A percentile compares a stretch with the other conserved stretches of the same genome.
phyloP scores from a whole-genome alignment of 73 alveolate species.

The Paramecium sonneborni region DNA sequence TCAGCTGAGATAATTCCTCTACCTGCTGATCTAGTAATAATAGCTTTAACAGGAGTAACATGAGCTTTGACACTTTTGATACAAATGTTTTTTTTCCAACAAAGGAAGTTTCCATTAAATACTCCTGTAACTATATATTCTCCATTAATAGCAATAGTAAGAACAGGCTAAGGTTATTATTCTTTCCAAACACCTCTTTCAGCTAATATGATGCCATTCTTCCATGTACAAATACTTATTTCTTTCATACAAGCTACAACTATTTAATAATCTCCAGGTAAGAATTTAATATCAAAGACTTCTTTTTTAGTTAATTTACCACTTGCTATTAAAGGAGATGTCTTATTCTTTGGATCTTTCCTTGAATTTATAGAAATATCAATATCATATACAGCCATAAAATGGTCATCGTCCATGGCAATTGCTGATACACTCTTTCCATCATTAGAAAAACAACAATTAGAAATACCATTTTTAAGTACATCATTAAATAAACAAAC shows the following conservation, averaged over 20 bases:
- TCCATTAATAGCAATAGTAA: conserved; percentile 87
- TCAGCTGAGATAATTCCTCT: conserved; percentile 95
- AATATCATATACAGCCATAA: conserved; percentile 91
- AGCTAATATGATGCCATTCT: conserved; percentile 75
- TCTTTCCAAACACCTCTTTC: conserved; percentile 80
- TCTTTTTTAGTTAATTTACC: conserved; percentile 94
- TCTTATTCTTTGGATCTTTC: conserved; percentile 77
- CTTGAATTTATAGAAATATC: conserved; percentile 76
- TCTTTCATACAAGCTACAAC: conserved; percentile 95
- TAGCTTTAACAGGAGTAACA: conserved; percentile 80
- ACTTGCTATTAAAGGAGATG: conserved; percentile 75
- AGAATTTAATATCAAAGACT: conserved; percentile 86
- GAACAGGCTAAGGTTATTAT: conserved; percentile 78
- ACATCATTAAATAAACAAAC: conserved; percentile 85
- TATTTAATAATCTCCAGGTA: conserved; percentile 77
- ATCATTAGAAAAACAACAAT: conserved; percentile 91
- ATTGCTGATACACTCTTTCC: conserved; percentile 92
- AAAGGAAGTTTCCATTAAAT: conserved; percentile 84
- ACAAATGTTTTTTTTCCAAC: conserved; percentile 84
- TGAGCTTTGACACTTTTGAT: conserved; percentile 88
- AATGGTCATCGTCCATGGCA: conserved; percentile 97
- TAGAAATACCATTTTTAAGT: conserved; percentile 90
- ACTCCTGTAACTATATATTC: conserved; percentile 89
- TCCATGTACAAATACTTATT: conserved; percentile 83
- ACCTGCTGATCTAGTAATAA: conserved; percentile 80